Percentiles rank a stretch among this genome's conserved stretches.
Evolutionary conservation across 495 filamentous ascomycete genomes (phyloP).

Genomic region (Sphaerosporella brunnea): DNA sequence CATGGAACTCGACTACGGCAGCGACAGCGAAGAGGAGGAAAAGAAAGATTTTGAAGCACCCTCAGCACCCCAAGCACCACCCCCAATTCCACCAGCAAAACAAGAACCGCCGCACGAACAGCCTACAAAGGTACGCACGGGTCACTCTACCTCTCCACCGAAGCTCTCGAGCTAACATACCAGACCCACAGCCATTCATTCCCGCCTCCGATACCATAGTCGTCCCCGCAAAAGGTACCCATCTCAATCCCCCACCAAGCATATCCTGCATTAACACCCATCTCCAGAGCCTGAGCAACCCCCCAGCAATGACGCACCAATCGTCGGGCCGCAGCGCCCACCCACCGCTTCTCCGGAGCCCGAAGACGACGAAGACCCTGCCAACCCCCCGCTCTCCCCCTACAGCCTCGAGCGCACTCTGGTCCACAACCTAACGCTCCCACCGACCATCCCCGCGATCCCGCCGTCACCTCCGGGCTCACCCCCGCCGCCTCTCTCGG

Average conservation of each 20-base stretch:
- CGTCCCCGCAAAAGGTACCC: background rate
- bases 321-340: constrained; percentile 18
- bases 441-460: constrained; percentile 45
- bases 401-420: constrained; percentile 48
- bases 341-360: constrained; percentile 4
- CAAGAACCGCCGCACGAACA: constrained; percentile 6
- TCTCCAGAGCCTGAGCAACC: constrained; percentile 1
- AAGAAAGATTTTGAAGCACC: too few species aligned
- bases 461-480: constrained; percentile 70
- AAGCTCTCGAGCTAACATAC: constrained; percentile 8
- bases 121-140: constrained; percentile 18
- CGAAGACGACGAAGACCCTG: background rate
- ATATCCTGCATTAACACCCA: too few species aligned
- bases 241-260: too few species aligned
- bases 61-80: background rate
- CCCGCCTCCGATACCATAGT: background rate
- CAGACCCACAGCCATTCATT: constrained; percentile 12
- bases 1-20: constrained; percentile 20
- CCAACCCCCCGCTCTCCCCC: constrained; percentile 40
- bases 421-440: constrained; percentile 67
- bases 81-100: too few species aligned
- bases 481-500: constrained; percentile 35
- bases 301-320: constrained; percentile 6
- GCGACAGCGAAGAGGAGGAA: constrained; percentile 24
- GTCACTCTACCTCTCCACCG: background rate